phyloP scores from a whole-genome alignment of 768 basidiomycete species.

The Boletus rubroflammeus region DNA sequence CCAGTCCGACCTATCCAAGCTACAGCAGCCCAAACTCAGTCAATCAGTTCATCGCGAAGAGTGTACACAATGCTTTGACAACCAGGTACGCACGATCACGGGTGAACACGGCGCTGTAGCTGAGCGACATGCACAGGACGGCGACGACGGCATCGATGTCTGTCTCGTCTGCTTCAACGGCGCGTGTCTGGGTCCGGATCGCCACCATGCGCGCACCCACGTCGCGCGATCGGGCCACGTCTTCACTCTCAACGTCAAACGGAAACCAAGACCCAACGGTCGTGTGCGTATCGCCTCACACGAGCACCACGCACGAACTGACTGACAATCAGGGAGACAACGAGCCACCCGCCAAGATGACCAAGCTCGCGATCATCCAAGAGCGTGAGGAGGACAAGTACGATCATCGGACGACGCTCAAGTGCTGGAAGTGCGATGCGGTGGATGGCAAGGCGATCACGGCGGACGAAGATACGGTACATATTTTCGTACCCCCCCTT shows the following conservation, averaged over 20 bases:
- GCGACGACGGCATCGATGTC: conserved; percentile 74
- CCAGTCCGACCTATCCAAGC: conserved; percentile 42
- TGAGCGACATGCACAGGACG: conserved; percentile 47
- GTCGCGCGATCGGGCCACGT: conserved; percentile 66
- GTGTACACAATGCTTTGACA: conserved; percentile 96
- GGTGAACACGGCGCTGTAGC: background rate
- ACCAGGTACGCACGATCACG: conserved; percentile 53
- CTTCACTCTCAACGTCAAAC: conserved; percentile 77
- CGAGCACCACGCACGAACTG: background rate
- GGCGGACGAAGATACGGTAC: conserved; percentile 35
- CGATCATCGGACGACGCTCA: conserved; percentile 58
- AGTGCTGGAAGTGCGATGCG: conserved; percentile 74
- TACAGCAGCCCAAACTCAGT: conserved; percentile 57
- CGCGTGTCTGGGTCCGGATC: conserved; percentile 59
- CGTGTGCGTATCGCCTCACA: conserved; percentile 50
- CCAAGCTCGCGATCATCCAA: conserved; percentile 81
- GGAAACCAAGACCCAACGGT: conserved; percentile 55
- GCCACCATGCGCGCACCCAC: conserved; percentile 77
- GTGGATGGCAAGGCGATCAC: conserved; percentile 44
- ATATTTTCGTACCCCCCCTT: background rate
- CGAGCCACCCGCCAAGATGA: conserved; percentile 86
- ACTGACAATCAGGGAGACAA: conserved; percentile 55
- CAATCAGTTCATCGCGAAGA: conserved; percentile 87
- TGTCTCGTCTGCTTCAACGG: conserved; percentile 95
- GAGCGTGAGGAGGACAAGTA: conserved; percentile 90